Conservation (phyloP, 768 basidiomycete genomes). For the Artomyces pyxidatus region DNA sequence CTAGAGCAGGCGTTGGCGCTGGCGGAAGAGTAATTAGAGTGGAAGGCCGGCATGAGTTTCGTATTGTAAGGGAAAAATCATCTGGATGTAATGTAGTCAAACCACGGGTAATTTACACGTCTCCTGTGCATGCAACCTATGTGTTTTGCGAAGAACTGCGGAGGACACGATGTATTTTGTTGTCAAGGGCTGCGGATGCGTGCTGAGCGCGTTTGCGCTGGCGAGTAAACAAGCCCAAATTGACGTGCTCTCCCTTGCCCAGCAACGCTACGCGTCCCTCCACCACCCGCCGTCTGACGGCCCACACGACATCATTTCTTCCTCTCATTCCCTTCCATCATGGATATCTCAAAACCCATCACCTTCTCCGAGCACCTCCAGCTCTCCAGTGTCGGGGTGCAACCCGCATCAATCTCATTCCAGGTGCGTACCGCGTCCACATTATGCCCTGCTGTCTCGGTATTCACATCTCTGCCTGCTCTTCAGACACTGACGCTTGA, state of each 20-base stretch:
- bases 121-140: too few relatives aligned
- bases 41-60: too few relatives aligned
- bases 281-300: constrained; percentile 3
- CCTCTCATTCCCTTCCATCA: constrained; percentile 14
- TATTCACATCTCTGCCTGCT: constrained; percentile 1
- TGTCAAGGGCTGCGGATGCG: too few relatives aligned
- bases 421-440: constrained; percentile 51
- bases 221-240: constrained; percentile 16
- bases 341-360: constrained; percentile 60
- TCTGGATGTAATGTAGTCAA: too few relatives aligned
- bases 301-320: constrained; percentile 10
- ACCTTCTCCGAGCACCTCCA: constrained; percentile 88
- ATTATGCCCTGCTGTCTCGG: constrained; percentile 1
- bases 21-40: constrained; percentile 43
- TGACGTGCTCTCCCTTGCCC: neutral
- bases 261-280: constrained; percentile 7
- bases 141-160: too few relatives aligned
- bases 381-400: constrained; percentile 91
- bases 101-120: too few relatives aligned
- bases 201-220: neutral
- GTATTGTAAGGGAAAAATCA: too few relatives aligned
- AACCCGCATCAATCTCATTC: constrained; percentile 95
- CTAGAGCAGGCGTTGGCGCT: constrained; percentile 69
- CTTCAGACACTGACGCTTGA: constrained; percentile 87
- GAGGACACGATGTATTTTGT: too few relatives aligned